phyloP scores from a whole-genome alignment of 257 asterid species.

The Buddleja alternifolia region DNA sequence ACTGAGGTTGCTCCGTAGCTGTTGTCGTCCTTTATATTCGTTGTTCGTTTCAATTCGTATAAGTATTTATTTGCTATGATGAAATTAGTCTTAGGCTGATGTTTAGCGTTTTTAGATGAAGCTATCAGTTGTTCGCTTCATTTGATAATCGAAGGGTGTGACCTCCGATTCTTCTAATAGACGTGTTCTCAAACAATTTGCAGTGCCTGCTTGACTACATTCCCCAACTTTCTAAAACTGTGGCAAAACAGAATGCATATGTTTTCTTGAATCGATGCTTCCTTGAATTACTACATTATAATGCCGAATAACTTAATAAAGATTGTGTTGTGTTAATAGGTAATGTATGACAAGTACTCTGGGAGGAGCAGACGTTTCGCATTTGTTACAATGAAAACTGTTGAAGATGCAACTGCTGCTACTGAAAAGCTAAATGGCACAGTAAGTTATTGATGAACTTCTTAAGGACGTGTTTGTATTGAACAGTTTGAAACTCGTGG shows the following conservation, averaged over 20 bases:
- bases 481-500: too few species aligned
- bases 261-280: not conserved
- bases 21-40: too few species aligned
- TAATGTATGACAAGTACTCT: constrained; percentile 90
- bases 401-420: constrained; percentile 77
- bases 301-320: not conserved
- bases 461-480: too few species aligned
- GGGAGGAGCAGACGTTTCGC: constrained; percentile 91
- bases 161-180: too few species aligned
- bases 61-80: too few species aligned
- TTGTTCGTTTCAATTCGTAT: too few species aligned
- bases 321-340: constrained; percentile 44
- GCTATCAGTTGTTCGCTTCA: not conserved
- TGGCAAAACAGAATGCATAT: too few species aligned
- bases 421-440: constrained; percentile 81
- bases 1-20: too few species aligned
- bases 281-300: not conserved
- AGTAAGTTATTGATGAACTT: constrained; percentile 42
- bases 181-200: too few species aligned
- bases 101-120: not conserved
- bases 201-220: too few species aligned
- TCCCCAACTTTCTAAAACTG: too few species aligned
- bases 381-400: constrained; percentile 82
- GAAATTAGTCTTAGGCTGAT: not conserved
- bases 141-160: not conserved